phyloP scores from a whole-genome alignment of 345 rosid species.

The Noccaea bulbosa region DNA sequence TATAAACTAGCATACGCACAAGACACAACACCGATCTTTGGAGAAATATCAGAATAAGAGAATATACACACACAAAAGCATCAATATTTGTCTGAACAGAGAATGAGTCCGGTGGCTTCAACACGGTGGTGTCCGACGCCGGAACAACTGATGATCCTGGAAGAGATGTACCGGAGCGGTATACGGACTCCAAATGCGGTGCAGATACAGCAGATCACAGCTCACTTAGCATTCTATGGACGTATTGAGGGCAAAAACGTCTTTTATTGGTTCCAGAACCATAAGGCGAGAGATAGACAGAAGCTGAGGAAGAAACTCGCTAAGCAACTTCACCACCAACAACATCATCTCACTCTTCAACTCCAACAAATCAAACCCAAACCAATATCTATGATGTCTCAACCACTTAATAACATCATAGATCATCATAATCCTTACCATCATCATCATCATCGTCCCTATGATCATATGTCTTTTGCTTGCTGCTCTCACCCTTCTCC shows the following conservation, averaged over 20 bases:
- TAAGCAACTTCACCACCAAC: constrained; percentile 71
- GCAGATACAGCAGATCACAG: constrained; percentile 84
- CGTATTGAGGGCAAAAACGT: constrained; percentile 92
- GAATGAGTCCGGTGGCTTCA: constrained; percentile 71
- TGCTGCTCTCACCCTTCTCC: constrained; percentile 43
- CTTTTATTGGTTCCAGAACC: constrained; percentile 97
- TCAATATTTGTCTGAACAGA: constrained; percentile 3
- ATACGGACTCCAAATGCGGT: constrained; percentile 80
- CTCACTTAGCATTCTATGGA: constrained; percentile 76
- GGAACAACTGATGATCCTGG: constrained; percentile 88
- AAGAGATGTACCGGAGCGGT: constrained; percentile 84
- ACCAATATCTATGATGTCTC: constrained; percentile 31
- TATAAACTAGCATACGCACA: constrained; percentile 22
- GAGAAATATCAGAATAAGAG: background rate
- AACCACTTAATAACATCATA: constrained; percentile 34
- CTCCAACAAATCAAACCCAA: constrained; percentile 43
- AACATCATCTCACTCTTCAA: constrained; percentile 47
- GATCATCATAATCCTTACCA: constrained; percentile 42
- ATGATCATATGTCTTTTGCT: constrained; percentile 46
- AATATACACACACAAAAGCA: background rate
- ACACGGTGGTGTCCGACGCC: constrained; percentile 98
- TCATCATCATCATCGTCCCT: constrained; percentile 44
- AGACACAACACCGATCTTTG: background rate
- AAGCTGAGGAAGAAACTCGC: constrained; percentile 75
- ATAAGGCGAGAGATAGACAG: constrained; percentile 92